Evolutionary conservation across 1,284 basidiomycete species (phyloP), one percentile per base, ranked within the genome.

Genomic region (Apiotrichum sp.): DNA sequence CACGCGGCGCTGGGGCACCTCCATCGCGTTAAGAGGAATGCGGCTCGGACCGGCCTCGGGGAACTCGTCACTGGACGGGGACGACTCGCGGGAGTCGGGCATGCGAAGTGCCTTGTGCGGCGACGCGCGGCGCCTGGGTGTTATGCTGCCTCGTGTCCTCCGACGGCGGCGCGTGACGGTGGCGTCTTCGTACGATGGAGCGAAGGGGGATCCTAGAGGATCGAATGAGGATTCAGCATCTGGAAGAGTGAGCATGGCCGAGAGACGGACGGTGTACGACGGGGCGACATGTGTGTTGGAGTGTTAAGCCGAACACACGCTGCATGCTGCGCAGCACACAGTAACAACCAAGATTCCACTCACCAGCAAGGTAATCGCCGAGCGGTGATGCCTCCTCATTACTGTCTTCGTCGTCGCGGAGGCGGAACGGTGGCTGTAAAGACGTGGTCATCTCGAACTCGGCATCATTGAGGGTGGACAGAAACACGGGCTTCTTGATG

Each of bases 171-270:
- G 50, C 11, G 22, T 34, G 6, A 53, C 22, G 10, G 50, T 50
- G 4, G 53, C 38, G 50, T 45, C 53, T 14, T 43, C 14, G n/a
- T 53, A n/a, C 8, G 11, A 40, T 3, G 39, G 13, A 9, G 6
- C 14, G 13, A 54, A 38, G 16, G 56, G 52, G 8, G 55, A 44
- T 2, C 47, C 55, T 10, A 56, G 47, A 16, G n/a, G n/a, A 22
- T 55, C 59, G 16, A 61, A 61, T 1, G 59, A 61, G n/a, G 51
- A 47, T 43, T 61, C 59, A 13, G 50, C 59, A 31, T 61, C 59
- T 61, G 53, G 14, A 31, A 11, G 31, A 7, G 43, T 38, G n/a
- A 44, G 46, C 34, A 41, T 14, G 32, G 13, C 34, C 22, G 40
- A 22, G 22, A 22, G 22, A 22, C 22, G 22, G 22, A 22, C 22